Percentiles rank a stretch among this genome's conserved stretches.
Conservation (phyloP, 441 rosid genomes). For the Populus tomentosa region DNA sequence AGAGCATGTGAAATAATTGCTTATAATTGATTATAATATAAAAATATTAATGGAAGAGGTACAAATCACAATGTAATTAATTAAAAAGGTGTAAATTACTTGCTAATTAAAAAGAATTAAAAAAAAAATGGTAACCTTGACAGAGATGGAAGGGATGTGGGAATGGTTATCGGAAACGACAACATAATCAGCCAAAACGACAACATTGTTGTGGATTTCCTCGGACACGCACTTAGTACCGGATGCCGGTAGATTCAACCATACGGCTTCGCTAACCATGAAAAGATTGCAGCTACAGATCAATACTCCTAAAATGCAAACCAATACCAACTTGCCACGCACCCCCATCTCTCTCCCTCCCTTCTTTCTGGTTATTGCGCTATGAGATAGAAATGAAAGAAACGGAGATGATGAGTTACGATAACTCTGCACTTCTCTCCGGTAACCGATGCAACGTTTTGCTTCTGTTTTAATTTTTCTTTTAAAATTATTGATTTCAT, state of each 20-base stretch:
- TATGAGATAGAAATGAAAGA: neutral
- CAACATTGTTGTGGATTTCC: constrained; percentile 74
- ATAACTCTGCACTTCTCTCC: neutral
- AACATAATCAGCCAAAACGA: constrained; percentile 71
- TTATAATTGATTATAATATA: neutral
- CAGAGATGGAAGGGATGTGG: constrained; percentile 54
- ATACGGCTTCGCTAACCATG: constrained; percentile 44
- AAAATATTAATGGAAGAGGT: neutral
- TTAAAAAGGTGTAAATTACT: neutral
- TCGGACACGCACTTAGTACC: constrained; percentile 93
- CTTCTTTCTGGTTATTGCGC: neutral
- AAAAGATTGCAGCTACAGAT: constrained; percentile 7
- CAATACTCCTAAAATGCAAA: constrained; percentile 2
- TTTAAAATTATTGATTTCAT: too few species aligned
- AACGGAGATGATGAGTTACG: neutral
- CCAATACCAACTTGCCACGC: constrained; percentile 11
- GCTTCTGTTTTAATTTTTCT: neutral
- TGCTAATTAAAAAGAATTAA: neutral
- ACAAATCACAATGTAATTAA: neutral
- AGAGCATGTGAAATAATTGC: neutral
- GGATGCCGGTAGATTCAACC: constrained; percentile 60
- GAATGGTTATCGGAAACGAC: constrained; percentile 67
- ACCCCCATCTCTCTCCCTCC: neutral
- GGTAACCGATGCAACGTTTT: neutral
- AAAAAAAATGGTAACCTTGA: constrained; percentile 41